Evolutionary conservation across 2,329 filamentous ascomycete genomes (phyloP), one percentile per base, ranked within the genome.

Genomic region (Mollisiaceae sp.): DNA sequence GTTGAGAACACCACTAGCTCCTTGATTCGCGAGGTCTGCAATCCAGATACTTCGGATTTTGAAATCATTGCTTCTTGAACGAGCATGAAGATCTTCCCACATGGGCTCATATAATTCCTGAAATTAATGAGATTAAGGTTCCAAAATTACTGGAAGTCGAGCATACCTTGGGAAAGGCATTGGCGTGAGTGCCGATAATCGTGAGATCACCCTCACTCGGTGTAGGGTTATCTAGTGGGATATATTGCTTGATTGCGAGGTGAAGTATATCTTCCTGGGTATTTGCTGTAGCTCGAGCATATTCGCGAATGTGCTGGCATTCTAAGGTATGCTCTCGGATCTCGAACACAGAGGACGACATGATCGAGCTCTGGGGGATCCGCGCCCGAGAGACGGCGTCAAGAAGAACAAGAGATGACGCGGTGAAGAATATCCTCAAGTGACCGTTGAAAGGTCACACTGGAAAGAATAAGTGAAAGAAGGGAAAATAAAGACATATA

Each of bases 61-160:
- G 72, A 96, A 86, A 20, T 87, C 88, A 63, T 83, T 80, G 15
- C 78, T 75, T 69, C 85, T 83, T 6, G 89, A 81, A 20, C 82
- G 80, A 20, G 82, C 78, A 71, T 91, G 82, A 1, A 97, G 81
- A 60, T 97, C 92, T 65, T 94, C 92, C 91, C 93, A 97, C 0
- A 97, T 81, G 0, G 94, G 91, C 74, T 97, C 94, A 75, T 97
- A 97, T 1, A 97, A 79, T 82, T 98, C 94, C 91, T 93, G 63
- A 1, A 59, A 52, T 14, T 32, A 20, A 27, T 56, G 36, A 66
- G 57, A 32, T 59, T 15, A 22, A 38, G 20, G 54, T 32, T 54
- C 8, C 58, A 6, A 32, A 6, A 14, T 32, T 32, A 36, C 12
- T 24, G 22, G n/a, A 39, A 22, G 12, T 39, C 2, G 14, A 22